Conservation (phyloP, 305 asterid species). For the Vinca major region DNA sequence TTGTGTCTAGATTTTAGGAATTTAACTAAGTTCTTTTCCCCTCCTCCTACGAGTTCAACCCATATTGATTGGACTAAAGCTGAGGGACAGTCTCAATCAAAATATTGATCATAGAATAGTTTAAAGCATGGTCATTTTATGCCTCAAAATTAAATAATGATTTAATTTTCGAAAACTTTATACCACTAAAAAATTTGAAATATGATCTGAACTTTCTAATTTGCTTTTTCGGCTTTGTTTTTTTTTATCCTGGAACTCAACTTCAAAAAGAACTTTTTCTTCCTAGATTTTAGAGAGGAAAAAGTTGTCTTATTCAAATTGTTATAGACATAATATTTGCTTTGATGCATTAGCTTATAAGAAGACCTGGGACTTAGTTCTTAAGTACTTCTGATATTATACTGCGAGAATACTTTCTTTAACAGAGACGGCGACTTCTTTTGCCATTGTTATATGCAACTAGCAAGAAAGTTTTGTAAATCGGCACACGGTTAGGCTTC, state of each 20-base stretch:
- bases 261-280: not conserved
- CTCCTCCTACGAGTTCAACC: not conserved
- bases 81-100: not conserved
- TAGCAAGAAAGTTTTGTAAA: not conserved
- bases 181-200: not conserved
- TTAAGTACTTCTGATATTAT: not conserved
- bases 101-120: not conserved
- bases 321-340: not conserved
- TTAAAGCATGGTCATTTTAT: not conserved
- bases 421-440: not conserved
- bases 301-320: not conserved
- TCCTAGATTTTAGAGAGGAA: not conserved
- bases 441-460: not conserved
- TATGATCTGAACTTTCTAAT: not conserved
- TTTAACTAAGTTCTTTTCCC: not conserved
- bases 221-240: not conserved
- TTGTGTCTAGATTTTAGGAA: not conserved
- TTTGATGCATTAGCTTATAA: not conserved
- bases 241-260: not conserved
- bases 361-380: not conserved
- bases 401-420: not conserved
- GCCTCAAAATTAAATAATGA: not conserved
- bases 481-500: not conserved
- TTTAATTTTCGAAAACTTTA: not conserved
- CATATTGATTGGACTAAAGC: not conserved